These are phyloP conservation scores for Ustanciosporium gigantosporum DNA, from an alignment of 1,284 basidiomycete species.

Conservation along the genomic window DNA sequence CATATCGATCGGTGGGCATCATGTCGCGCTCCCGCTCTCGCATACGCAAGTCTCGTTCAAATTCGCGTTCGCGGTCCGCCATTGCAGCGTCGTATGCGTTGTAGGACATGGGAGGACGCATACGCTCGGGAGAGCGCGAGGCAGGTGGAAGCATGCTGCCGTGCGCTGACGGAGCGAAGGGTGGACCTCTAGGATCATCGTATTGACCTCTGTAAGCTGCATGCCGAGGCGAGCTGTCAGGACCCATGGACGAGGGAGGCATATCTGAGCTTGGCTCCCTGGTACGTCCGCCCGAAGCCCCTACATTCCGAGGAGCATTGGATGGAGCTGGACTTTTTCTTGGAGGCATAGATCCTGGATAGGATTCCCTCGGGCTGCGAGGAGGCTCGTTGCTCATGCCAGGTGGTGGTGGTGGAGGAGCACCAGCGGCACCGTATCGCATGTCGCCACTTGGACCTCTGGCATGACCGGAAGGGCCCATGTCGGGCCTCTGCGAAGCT, in stretches of 20 bases:
- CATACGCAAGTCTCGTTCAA: slow-evolving; percentile 5
- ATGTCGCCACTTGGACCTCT: slow-evolving; percentile 23
- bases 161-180: slow-evolving; percentile 13
- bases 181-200: slow-evolving; percentile 24
- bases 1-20: slow-evolving; percentile 34
- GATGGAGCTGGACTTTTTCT: slow-evolving; percentile 16
- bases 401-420: slow-evolving; percentile 5
- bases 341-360: slow-evolving; percentile 12
- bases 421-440: slow-evolving; percentile 10
- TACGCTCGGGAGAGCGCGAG: slow-evolving; percentile 32
- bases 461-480: slow-evolving; percentile 14
- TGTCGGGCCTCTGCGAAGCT: slow-evolving; percentile 25
- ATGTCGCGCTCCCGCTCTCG: slow-evolving; percentile 20
- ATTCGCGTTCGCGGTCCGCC: slow-evolving; percentile 31
- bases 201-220: slow-evolving; percentile 20
- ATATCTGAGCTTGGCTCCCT: slow-evolving; percentile 32
- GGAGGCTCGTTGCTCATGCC: slow-evolving; percentile 16
- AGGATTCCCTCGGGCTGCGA: slow-evolving; percentile 22
- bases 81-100: slow-evolving; percentile 20
- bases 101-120: slow-evolving; percentile 26
- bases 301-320: slow-evolving; percentile 1
- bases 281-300: slow-evolving; percentile 4
- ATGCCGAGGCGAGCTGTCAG: slow-evolving; percentile 24
- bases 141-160: slow-evolving; percentile 28
- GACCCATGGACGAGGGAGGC: slow-evolving; percentile 17